These are phyloP conservation scores for Arxiozyma heterogenica DNA, from an alignment of 1,139 yeast species.

Conservation along the genomic window DNA sequence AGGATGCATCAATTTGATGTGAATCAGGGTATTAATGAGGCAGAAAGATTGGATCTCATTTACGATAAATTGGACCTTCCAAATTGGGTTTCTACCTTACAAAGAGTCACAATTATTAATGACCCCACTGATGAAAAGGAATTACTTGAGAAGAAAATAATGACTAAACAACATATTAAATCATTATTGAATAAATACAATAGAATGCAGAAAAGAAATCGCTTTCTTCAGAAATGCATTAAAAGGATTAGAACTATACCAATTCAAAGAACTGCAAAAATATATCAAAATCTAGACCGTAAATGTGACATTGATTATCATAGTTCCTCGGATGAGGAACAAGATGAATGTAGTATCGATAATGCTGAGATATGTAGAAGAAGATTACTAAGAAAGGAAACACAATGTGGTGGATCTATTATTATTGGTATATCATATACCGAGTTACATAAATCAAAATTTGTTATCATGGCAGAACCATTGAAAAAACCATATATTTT, in stretches of 20 bases:
- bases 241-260: conserved; percentile 11
- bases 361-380: conserved; percentile 14
- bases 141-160: conserved; percentile 39
- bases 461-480: conserved; percentile 28
- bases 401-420: conserved; percentile 20
- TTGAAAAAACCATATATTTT: conserved; percentile 23
- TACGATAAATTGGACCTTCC: conserved; percentile 37
- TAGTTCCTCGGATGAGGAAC: conserved; percentile 29
- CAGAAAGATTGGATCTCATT: conserved; percentile 26
- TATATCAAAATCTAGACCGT: conserved; percentile 19
- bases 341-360: conserved; percentile 21
- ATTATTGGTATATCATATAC: conserved; percentile 13
- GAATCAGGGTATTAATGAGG: conserved; percentile 41
- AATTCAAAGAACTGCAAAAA: conserved; percentile 8
- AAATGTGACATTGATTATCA: conserved; percentile 16
- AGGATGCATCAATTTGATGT: conserved; percentile 53
- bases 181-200: conserved; percentile 41
- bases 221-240: conserved; percentile 8
- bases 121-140: conserved; percentile 42
- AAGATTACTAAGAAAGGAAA: conserved; percentile 13
- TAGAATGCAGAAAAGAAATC: conserved; percentile 31
- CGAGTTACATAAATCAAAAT: conserved; percentile 9
- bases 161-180: conserved; percentile 46
- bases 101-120: conserved; percentile 45
- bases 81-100: conserved; percentile 49